These are phyloP conservation scores for Fusarium verticillioides DNA, from an alignment of 2,329 filamentous ascomycete species.

Conservation along the genomic window DNA sequence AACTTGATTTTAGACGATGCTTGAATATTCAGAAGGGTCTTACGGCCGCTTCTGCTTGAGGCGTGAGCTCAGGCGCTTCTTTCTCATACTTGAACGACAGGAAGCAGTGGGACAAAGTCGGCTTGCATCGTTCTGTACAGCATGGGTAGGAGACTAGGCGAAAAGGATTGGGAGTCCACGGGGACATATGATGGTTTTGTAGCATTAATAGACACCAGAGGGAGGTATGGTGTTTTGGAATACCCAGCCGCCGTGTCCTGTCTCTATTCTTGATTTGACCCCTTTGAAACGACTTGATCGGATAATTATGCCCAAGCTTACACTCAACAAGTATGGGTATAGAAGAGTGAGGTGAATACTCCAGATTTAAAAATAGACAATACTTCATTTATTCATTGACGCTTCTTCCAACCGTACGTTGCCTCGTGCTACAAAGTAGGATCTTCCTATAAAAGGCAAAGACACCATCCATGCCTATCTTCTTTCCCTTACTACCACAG, in stretches of 20 bases:
- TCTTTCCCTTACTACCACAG: constrained; percentile 3
- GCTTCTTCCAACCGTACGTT: constrained; percentile 32
- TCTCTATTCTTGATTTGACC: neutral
- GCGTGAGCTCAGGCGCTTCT: neutral
- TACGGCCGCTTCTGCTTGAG: constrained; percentile 48
- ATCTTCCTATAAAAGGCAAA: constrained; percentile 27
- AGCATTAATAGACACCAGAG: neutral
- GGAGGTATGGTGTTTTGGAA: neutral
- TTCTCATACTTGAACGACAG: neutral
- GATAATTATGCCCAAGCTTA: neutral
- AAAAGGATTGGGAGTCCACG: constrained; percentile 13
- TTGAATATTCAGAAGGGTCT: constrained; percentile 56
- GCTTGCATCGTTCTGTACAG: neutral
- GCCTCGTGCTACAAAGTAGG: constrained; percentile 23
- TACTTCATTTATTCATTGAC: constrained; percentile 46
- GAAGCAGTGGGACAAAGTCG: neutral
- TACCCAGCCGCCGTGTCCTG: neutral
- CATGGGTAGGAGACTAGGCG: neutral
- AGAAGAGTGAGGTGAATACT: neutral
- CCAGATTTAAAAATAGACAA: constrained; percentile 24
- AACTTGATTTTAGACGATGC: constrained; percentile 61
- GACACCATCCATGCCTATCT: constrained; percentile 11
- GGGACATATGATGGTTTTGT: neutral
- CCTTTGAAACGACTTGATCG: neutral
- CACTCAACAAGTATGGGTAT: neutral